Percentiles rank a stretch among this genome's conserved stretches.
Evolutionary conservation across 257 asterid species (phyloP).

Genomic region (Verbena officinalis): DNA sequence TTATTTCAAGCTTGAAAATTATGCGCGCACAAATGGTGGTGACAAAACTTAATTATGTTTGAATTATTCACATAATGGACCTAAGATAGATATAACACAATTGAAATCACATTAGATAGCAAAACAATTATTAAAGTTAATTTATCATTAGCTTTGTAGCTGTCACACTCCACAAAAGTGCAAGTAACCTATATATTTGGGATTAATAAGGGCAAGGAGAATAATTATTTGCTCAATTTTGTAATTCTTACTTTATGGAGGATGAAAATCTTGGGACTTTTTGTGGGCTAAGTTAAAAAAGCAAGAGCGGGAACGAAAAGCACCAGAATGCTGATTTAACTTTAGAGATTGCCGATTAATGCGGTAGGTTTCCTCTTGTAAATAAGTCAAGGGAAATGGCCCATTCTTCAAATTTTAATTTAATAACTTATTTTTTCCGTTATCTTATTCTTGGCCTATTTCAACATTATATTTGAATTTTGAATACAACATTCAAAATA

Average conservation of each 20-base stretch:
- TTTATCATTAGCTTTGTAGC: constrained; percentile 33
- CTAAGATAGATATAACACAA: constrained; percentile 19
- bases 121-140: constrained; percentile 32
- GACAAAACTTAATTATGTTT: constrained; percentile 28
- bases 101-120: constrained; percentile 30
- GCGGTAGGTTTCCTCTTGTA: constrained; percentile 34
- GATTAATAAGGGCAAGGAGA: not conserved
- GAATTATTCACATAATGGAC: constrained; percentile 40
- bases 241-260: not conserved
- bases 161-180: constrained; percentile 27
- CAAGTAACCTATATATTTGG: constrained; percentile 3
- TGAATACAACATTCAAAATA: constrained; percentile 1
- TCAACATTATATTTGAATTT: not conserved
- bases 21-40: constrained; percentile 24
- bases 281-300: constrained; percentile 14
- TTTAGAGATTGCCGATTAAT: constrained; percentile 29
- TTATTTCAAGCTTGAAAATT: constrained; percentile 18
- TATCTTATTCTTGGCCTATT: not conserved
- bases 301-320: constrained; percentile 40
- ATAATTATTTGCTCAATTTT: not conserved
- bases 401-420: constrained; percentile 7
- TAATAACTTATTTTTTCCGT: not conserved
- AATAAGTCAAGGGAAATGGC: constrained; percentile 30
- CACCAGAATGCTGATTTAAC: constrained; percentile 9
- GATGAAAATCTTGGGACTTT: not conserved